These are phyloP conservation scores for Ganoderma sinense DNA, from an alignment of 1,284 basidiomycete species.

Conservation along the genomic window DNA sequence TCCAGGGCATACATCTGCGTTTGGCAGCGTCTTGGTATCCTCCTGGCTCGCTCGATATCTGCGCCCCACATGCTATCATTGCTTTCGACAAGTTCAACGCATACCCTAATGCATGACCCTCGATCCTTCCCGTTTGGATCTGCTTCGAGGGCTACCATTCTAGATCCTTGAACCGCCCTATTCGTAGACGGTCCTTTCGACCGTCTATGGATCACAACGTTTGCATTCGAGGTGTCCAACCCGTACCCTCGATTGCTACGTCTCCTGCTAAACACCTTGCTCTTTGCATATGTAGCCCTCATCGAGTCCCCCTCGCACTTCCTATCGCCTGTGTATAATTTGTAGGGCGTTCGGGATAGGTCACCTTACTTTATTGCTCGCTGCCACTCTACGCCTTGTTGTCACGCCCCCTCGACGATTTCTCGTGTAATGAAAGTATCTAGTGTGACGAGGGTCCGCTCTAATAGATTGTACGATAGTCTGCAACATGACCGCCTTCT, in stretches of 20 bases:
- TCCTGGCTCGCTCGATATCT: not conserved
- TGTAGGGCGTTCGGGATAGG: not conserved
- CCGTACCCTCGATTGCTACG: not conserved
- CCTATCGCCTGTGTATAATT: constrained; percentile 4
- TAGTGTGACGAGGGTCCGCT: not conserved
- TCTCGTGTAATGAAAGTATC: constrained; percentile 12
- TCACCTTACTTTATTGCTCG: not conserved
- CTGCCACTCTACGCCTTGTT: not conserved
- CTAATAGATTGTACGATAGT: not conserved
- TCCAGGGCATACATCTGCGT: not conserved
- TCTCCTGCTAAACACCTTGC: not conserved
- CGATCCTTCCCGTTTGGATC: not conserved
- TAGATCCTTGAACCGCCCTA: not conserved
- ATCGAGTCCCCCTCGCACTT: not conserved
- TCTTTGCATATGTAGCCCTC: not conserved
- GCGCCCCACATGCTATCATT: not conserved
- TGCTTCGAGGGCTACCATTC: not conserved
- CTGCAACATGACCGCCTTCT: not conserved
- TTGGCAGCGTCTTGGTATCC: not conserved
- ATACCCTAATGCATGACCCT: constrained; percentile 4
- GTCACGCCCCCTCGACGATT: constrained; percentile 9
- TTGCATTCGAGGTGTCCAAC: not conserved
- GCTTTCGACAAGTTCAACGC: not conserved
- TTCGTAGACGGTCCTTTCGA: not conserved
- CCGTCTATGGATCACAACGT: not conserved